Evolutionary conservation across 805 yeast genomes (phyloP).

Genomic region (Yarrowia porcina): DNA sequence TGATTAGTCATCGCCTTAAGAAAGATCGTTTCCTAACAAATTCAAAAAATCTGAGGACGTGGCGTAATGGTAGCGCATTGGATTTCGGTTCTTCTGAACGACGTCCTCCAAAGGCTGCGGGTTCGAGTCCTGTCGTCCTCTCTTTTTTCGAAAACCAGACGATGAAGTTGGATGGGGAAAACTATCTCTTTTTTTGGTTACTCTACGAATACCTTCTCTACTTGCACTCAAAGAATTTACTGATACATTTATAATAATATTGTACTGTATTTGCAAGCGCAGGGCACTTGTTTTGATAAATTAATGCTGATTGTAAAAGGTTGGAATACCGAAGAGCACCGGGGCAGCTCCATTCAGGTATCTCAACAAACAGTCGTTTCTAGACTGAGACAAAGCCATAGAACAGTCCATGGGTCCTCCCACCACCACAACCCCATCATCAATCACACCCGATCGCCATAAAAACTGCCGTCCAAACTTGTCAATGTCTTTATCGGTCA

Average conservation of each 20-base stretch:
- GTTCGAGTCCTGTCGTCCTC: slow-evolving; percentile 19
- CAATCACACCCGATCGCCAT: slow-evolving; percentile 61
- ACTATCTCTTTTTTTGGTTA: too few relatives aligned
- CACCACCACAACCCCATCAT: slow-evolving; percentile 12
- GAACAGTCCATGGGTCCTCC: slow-evolving; percentile 32
- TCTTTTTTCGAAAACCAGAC: too few relatives aligned
- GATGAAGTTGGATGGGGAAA: too few relatives aligned
- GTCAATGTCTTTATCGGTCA: slow-evolving; percentile 93
- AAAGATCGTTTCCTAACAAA: too few relatives aligned
- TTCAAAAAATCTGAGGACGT: background rate
- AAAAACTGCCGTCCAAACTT: slow-evolving; percentile 62
- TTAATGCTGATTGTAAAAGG: slow-evolving; percentile 13
- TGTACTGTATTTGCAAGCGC: too few relatives aligned
- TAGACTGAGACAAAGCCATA: slow-evolving; percentile 55
- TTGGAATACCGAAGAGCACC: slow-evolving; percentile 82
- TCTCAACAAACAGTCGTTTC: slow-evolving; percentile 64
- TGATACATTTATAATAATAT: too few relatives aligned
- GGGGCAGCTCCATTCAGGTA: slow-evolving; percentile 93
- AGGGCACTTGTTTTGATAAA: too few relatives aligned
- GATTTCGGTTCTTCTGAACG: slow-evolving; percentile 13
- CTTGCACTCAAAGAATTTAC: too few relatives aligned
- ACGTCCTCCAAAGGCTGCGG: slow-evolving; percentile 19
- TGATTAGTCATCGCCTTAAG: too few relatives aligned
- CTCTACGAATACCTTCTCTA: too few relatives aligned
- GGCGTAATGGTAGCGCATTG: slow-evolving; percentile 18